A percentile compares a stretch with the other conserved stretches of the same genome.
These are phyloP conservation scores for Nitzschia palea DNA, from an alignment of 108 stramenopile genomes.

Conservation along the genomic window DNA sequence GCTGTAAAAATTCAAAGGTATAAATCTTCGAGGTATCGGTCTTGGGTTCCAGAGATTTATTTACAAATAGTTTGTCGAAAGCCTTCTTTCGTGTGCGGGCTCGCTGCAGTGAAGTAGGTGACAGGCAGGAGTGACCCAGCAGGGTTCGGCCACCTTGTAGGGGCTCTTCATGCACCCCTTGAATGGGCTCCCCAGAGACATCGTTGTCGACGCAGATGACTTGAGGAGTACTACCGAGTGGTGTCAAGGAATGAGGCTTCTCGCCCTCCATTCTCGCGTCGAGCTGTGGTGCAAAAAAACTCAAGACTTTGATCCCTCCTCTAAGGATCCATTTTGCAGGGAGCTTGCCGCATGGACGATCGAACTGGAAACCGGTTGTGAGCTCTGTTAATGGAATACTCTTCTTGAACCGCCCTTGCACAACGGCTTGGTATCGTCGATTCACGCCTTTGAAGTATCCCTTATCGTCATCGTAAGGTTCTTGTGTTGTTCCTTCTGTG, in stretches of 20 bases:
- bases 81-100: conserved; percentile 59
- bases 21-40: conserved; percentile 61
- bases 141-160: conserved; percentile 23
- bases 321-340: conserved; percentile 71
- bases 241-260: conserved; percentile 58
- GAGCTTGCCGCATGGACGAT: conserved; percentile 52
- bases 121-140: conserved; percentile 35
- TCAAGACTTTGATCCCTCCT: conserved; percentile 59
- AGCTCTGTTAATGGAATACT: conserved; percentile 71
- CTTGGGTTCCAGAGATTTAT: conserved; percentile 13
- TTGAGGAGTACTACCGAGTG: conserved; percentile 82
- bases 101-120: conserved; percentile 46
- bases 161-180: conserved; percentile 29
- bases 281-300: conserved; percentile 76
- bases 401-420: conserved; percentile 64
- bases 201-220: conserved; percentile 43
- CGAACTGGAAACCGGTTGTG: conserved; percentile 58
- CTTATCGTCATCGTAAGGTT: conserved; percentile 43
- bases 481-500: conserved; percentile 38
- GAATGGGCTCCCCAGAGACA: not conserved
- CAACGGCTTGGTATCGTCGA: conserved; percentile 58
- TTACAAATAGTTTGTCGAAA: conserved; percentile 65
- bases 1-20: conserved; percentile 88
- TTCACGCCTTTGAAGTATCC: conserved; percentile 61
- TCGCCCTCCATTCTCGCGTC: conserved; percentile 65